A percentile compares a stretch with the other conserved stretches of the same genome.
phyloP scores from a whole-genome alignment of 768 basidiomycete species.

The Strobilomyces dryophilus region DNA sequence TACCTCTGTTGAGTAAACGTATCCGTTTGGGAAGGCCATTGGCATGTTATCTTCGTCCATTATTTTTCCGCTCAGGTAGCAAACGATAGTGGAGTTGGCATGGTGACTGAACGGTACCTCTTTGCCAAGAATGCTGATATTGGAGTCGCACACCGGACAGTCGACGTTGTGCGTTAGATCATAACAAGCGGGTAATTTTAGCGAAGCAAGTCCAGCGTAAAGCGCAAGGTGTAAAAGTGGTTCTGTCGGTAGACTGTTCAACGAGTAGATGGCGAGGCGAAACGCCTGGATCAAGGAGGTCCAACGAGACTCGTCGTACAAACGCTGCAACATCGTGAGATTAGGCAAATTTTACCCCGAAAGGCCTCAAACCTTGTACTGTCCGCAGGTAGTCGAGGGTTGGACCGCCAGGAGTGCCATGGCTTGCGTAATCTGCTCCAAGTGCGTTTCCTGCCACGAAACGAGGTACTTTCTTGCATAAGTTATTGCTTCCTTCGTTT shows the following conservation, averaged over 20 bases:
- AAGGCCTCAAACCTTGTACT: slow-evolving; percentile 66
- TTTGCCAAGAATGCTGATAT: slow-evolving; percentile 69
- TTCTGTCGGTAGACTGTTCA: slow-evolving; percentile 85
- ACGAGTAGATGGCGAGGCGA: slow-evolving; percentile 78
- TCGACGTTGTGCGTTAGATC: slow-evolving; percentile 67
- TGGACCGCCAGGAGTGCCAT: slow-evolving; percentile 73
- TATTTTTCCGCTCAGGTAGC: slow-evolving; percentile 84
- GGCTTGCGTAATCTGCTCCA: slow-evolving; percentile 71
- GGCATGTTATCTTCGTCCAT: slow-evolving; percentile 95
- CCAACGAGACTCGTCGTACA: slow-evolving; percentile 87
- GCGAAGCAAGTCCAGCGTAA: slow-evolving; percentile 86
- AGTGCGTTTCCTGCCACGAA: slow-evolving; percentile 79
- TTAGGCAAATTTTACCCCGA: slow-evolving; percentile 1
- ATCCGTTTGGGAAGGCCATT: slow-evolving; percentile 85
- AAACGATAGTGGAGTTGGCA: slow-evolving; percentile 93
- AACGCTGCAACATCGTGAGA: slow-evolving; percentile 45
- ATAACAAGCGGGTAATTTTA: slow-evolving; percentile 87
- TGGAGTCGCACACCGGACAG: slow-evolving; percentile 87
- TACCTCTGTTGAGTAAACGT: slow-evolving; percentile 93
- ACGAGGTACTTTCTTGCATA: slow-evolving; percentile 81
- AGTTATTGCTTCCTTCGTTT: slow-evolving; percentile 71
- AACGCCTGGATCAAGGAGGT: slow-evolving; percentile 67
- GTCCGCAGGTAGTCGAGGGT: slow-evolving; percentile 63
- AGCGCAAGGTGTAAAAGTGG: slow-evolving; percentile 84
- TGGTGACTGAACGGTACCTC: slow-evolving; percentile 94